Base-by-base conservation (phyloP, 768 basidiomycete genomes). In the Leucosporidium creatinivorum region DNA sequence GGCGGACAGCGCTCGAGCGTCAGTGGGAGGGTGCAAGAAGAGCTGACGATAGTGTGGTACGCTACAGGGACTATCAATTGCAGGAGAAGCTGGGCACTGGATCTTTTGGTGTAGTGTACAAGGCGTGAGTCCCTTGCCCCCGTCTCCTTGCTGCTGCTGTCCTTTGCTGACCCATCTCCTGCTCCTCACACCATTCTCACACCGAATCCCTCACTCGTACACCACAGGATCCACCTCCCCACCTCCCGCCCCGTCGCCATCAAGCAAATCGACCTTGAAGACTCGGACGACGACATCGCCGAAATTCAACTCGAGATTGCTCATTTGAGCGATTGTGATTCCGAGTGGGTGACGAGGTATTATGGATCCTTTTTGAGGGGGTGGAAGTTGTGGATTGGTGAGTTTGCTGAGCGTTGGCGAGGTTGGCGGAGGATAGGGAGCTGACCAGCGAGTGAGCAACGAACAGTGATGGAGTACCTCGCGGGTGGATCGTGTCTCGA, bases 401-500 rank as follows among this genome's bases (percentile, higher is more conserved):
- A 33, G 77, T 74, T n/a, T 10, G 17, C n/a, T n/a, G 39, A 15
- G 13, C 8, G 13, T 2, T 2, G 39, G 13, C 13, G 13, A 15
- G 39, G 8, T 15, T 15, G 39, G 15, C 8, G 39, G 39, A 44
- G 19, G 18, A 13, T 23, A 25, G 33, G 21, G 15, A 10, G 57
- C 57, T 58, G 57, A 58, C n/a, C 12, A 5, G 4, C 23, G 36
- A 55, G 15, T 44, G n/a, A n/a, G n/a, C 10, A 26, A 55, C 54
- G 28, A 9, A 28, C 63, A 78, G 81, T 99, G 75, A 98, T 99
- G 96, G 96, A 99, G 79, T 99, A 91, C 79, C 87, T 98, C 62
- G 93, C 92, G 0, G 96, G 96, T 52, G 96, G 96, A n/a, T 96
- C 93, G 31, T 97, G 96, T 80, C 84, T 97, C 63, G 96, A 98